phyloP scores from a whole-genome alignment of 495 filamentous ascomycete species.

The Mytilinidion resinicola region DNA sequence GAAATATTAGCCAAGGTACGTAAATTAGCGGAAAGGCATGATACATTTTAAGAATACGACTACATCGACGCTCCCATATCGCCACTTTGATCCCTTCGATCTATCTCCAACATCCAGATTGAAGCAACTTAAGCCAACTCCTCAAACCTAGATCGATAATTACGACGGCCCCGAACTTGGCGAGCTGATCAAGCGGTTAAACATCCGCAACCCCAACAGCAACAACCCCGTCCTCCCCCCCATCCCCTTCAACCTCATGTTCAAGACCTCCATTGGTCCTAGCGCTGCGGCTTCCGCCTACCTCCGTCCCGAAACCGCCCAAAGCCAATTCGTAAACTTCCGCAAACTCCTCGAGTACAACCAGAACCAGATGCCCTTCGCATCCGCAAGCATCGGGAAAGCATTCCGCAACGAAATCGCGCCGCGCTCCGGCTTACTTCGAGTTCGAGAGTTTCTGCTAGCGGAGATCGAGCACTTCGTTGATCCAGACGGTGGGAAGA shows the following conservation, averaged over 20 bases:
- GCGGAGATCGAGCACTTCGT: constrained; percentile 79
- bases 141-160: constrained; percentile 71
- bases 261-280: constrained; percentile 63
- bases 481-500: constrained; percentile 65
- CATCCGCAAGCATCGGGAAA: constrained; percentile 69
- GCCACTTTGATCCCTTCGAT: too few species aligned
- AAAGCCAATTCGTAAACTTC: constrained; percentile 42
- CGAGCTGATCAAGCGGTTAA: constrained; percentile 58
- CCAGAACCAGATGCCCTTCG: constrained; percentile 66
- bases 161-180: constrained; percentile 62
- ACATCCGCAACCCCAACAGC: constrained; percentile 57
- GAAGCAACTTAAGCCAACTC: too few species aligned
- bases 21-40: too few species aligned
- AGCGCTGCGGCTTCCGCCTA: background rate
- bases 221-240: constrained; percentile 54
- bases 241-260: constrained; percentile 69
- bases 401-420: constrained; percentile 72
- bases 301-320: constrained; percentile 1
- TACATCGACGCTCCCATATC: too few species aligned
- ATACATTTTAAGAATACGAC: too few species aligned
- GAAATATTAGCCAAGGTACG: constrained; percentile 50
- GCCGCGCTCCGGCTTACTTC: constrained; percentile 57
- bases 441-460: constrained; percentile 69
- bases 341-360: constrained; percentile 71
- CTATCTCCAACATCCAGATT: too few species aligned